Evolutionary conservation across 2,329 filamentous ascomycete species (phyloP), one percentile per base, ranked within the genome.

Genomic region (Alternaria conjuncta): DNA sequence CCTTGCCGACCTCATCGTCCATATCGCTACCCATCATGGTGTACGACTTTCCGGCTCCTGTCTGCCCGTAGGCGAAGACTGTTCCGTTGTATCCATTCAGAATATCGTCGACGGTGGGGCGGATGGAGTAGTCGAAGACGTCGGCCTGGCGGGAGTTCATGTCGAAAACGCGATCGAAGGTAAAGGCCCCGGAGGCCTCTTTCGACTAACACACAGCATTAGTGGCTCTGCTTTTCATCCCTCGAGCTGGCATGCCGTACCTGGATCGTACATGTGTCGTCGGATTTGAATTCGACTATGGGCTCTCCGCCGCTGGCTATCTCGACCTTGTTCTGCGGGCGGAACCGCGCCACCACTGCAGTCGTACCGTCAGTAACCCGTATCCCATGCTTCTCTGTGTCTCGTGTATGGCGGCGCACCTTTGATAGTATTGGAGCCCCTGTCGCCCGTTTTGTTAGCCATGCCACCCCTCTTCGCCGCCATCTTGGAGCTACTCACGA

Each of bases 61-160:
- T 99, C 86, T 98, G 96, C 70, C 96, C 96, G 80, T 99, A 99
- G 67, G 96, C 96, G 76, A 99, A 98, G 72, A 99, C 95, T 13
- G 95, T 98, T 78, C 95, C 96, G 84, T 99, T 99, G 88, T 99
- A 99, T 70, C 96, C 96, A 82, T 98, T 97, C 70, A 99, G 87
- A 72, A 99, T 97, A 80, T 98, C 96, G 84, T 98, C 95, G 72
- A 99, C 96, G 20, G 96, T 98, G 25, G 93, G 89, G 69, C 92
- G 90, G 81, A 99, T 98, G 45, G 96, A 98, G 84, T 96, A 99
- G 82, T 98, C 93, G 84, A 99, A 99, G 76, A 99, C 94, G 82
- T 98, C 94, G 77, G 88, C 86, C 83, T 99, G 96, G 76, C 89
- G 89, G 76, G 93, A 96, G 81, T 87, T 86, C 92, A 97, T 98